These are phyloP conservation scores for Earliella scabrosa DNA, from an alignment of 1,284 basidiomycete species.

Conservation along the genomic window DNA sequence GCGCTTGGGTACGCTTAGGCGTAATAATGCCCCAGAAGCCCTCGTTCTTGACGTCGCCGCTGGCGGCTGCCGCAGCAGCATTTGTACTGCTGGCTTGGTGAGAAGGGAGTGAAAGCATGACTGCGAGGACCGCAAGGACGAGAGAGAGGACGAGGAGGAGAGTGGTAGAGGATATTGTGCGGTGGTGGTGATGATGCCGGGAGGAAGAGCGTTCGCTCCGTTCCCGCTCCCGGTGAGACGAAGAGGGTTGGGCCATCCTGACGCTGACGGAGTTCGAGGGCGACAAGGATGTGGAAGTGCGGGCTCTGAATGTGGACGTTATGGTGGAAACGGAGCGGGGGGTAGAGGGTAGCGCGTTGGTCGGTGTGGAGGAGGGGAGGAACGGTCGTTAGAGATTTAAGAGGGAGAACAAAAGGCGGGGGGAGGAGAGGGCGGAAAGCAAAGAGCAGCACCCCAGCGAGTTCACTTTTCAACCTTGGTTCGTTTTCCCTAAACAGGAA, in stretches of 20 bases:
- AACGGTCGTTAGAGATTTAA: conserved; percentile 23
- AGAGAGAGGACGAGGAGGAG: conserved; percentile 82
- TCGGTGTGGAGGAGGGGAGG: conserved; percentile 19
- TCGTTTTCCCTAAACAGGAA: conserved; percentile 24
- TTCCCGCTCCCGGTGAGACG: conserved; percentile 72
- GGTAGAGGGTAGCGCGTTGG: conserved; percentile 26
- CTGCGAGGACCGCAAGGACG: conserved; percentile 78
- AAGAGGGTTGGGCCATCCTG: conserved; percentile 86
- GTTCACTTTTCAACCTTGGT: conserved; percentile 32
- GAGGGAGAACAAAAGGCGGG: conserved; percentile 20
- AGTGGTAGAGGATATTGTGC: conserved; percentile 87
- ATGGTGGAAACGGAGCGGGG: conserved; percentile 41
- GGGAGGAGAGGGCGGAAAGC: conserved; percentile 26
- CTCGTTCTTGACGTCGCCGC: conserved; percentile 44
- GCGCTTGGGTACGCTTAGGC: conserved; percentile 78
- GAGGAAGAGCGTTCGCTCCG: conserved; percentile 60
- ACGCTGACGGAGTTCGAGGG: conserved; percentile 71
- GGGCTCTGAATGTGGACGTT: conserved; percentile 68
- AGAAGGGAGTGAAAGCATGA: conserved; percentile 83
- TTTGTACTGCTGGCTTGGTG: conserved; percentile 34
- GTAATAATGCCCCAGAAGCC: conserved; percentile 74
- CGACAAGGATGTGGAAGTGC: conserved; percentile 73
- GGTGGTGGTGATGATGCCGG: conserved; percentile 75
- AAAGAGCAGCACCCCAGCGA: conserved; percentile 15
- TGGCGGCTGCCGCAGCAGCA: conserved; percentile 34